Evolutionary conservation across 2,329 filamentous ascomycete species (phyloP).

Genomic region (Penicillium concentricum): DNA sequence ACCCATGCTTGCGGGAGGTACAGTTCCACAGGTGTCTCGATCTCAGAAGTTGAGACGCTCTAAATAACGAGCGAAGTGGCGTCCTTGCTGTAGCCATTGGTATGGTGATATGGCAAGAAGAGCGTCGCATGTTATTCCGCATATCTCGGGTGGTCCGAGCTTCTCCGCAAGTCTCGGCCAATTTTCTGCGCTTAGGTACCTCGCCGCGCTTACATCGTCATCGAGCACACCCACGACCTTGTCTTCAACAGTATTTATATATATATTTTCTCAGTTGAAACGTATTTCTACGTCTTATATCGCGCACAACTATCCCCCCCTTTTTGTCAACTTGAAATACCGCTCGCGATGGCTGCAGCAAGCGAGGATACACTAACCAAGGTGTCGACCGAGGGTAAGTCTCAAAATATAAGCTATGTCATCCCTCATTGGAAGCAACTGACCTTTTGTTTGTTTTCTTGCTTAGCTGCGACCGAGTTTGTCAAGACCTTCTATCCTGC

Average conservation of each 20-base stretch:
- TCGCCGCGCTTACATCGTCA: constrained; percentile 5
- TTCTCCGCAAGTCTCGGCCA: constrained; percentile 24
- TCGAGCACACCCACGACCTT: neutral
- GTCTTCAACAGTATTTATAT: neutral
- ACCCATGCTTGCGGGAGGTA: constrained; percentile 26
- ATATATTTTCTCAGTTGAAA: neutral
- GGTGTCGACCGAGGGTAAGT: constrained; percentile 44
- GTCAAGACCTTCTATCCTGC: constrained; percentile 72
- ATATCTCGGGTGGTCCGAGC: constrained; percentile 39
- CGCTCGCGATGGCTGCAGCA: constrained; percentile 31
- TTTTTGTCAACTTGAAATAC: neutral
- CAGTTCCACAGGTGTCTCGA: constrained; percentile 31
- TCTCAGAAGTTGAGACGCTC: constrained; percentile 29
- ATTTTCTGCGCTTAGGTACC: constrained; percentile 20
- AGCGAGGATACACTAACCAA: constrained; percentile 40
- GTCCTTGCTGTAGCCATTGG: constrained; percentile 31
- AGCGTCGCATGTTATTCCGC: constrained; percentile 27
- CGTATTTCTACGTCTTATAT: neutral
- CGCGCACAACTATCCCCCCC: neutral
- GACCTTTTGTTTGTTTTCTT: neutral
- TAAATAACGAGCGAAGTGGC: constrained; percentile 32
- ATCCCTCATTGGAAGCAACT: neutral
- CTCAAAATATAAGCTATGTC: neutral
- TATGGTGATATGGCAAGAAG: constrained; percentile 11
- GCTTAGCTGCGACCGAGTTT: constrained; percentile 67